Percentiles rank a stretch among this genome's conserved stretches.
Evolutionary conservation across 805 yeast species (phyloP).

Genomic region (Starmerella roubikii): DNA sequence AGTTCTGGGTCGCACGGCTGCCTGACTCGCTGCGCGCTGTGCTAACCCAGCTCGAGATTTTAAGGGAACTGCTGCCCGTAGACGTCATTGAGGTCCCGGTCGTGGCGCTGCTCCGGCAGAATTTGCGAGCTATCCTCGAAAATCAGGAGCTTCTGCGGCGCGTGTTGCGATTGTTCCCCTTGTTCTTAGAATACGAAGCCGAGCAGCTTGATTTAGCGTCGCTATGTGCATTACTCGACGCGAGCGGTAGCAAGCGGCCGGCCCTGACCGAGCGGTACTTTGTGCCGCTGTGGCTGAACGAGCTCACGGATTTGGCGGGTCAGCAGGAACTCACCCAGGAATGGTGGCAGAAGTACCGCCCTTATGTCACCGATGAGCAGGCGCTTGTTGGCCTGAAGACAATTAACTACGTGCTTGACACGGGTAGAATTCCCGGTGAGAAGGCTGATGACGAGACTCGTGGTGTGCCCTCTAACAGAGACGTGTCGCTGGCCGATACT

Average conservation of each 20-base stretch:
- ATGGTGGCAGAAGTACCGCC: background rate
- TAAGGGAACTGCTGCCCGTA: background rate
- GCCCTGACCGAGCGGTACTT: background rate
- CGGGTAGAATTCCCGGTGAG: background rate
- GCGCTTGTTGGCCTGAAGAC: background rate
- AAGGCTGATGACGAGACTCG: too few species aligned
- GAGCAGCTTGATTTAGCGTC: too few species aligned
- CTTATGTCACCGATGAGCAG: background rate
- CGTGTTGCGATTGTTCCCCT: background rate
- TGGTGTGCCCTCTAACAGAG: background rate
- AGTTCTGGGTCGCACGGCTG: background rate
- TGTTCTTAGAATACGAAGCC: background rate
- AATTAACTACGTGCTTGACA: background rate
- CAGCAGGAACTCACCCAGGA: background rate
- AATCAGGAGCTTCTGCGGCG: background rate
- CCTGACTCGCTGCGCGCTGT: background rate
- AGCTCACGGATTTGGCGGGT: background rate
- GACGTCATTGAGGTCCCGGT: background rate
- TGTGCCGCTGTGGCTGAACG: background rate
- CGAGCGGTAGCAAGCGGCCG: background rate
- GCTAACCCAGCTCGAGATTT: background rate
- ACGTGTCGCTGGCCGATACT: background rate
- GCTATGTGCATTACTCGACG: too few species aligned
- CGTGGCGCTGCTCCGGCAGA: background rate
- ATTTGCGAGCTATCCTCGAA: background rate